These are phyloP conservation scores for Nowakowskiella sp. DNA, from an alignment of 192 early-diverging fungal genomes.

Conservation along the genomic window DNA sequence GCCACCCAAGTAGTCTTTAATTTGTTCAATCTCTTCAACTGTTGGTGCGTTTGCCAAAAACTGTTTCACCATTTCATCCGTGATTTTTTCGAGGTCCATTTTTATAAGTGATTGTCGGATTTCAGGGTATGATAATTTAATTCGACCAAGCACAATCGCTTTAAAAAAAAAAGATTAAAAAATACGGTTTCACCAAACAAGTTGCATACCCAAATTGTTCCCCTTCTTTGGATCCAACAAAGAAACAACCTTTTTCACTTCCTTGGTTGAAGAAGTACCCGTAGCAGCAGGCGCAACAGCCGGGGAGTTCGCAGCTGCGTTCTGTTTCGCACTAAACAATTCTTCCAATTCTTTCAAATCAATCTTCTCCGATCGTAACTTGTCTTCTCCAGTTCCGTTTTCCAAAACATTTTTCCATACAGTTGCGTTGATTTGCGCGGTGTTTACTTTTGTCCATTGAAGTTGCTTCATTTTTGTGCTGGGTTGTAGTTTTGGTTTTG, in stretches of 20 bases:
- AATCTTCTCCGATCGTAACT: slow-evolving; percentile 15
- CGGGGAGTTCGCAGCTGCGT: not conserved
- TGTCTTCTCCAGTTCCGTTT: slow-evolving; percentile 23
- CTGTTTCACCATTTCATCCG: slow-evolving; percentile 22
- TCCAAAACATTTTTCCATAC: slow-evolving; percentile 23
- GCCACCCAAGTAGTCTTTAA: slow-evolving; percentile 28
- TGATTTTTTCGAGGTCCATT: slow-evolving; percentile 27
- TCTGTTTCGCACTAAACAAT: slow-evolving; percentile 39
- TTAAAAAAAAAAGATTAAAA: slow-evolving; percentile 15
- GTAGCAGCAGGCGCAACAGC: not conserved
- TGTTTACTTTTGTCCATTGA: slow-evolving; percentile 19
- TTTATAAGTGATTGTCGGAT: slow-evolving; percentile 31
- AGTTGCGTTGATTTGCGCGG: slow-evolving; percentile 8
- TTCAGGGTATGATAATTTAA: slow-evolving; percentile 35
- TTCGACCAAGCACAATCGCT: slow-evolving; percentile 26
- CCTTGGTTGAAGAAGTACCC: slow-evolving; percentile 10
- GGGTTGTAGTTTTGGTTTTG: slow-evolving; percentile 19
- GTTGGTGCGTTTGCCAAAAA: slow-evolving; percentile 28
- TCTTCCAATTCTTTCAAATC: slow-evolving; percentile 42
- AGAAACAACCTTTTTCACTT: slow-evolving; percentile 15
- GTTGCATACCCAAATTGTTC: slow-evolving; percentile 27
- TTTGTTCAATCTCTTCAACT: slow-evolving; percentile 31
- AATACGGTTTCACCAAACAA: not conserved
- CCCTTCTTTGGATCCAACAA: slow-evolving; percentile 42
- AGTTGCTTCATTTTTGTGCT: slow-evolving; percentile 14